Evolutionary conservation across 1,284 basidiomycete genomes (phyloP).

Genomic region (Ustilago esculenta): DNA sequence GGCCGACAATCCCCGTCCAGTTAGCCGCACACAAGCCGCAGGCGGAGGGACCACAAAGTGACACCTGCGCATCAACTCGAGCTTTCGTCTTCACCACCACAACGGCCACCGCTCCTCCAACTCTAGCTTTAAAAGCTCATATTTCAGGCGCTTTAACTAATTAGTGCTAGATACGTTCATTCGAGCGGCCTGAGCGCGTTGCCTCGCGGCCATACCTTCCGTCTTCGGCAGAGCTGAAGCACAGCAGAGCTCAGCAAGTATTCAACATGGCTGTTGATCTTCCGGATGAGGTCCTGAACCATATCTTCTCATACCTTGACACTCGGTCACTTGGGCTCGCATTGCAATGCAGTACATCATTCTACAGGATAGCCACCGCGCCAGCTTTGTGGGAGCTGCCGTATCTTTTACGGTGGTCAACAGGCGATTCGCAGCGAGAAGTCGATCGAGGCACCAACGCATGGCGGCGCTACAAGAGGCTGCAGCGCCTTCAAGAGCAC

Average conservation of each 20-base stretch:
- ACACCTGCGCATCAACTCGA: no score
- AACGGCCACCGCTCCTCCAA: no score
- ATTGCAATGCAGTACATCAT: constrained; percentile 15
- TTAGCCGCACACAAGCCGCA: no score
- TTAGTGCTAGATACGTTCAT: no score
- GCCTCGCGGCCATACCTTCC: no score
- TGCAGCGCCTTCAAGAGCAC: constrained; percentile 15
- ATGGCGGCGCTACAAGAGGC: constrained; percentile 10
- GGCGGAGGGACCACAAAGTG: no score
- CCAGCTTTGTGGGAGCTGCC: constrained; percentile 37
- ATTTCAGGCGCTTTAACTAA: no score
- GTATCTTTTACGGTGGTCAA: constrained; percentile 41
- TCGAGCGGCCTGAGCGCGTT: no score
- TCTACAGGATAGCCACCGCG: constrained; percentile 37
- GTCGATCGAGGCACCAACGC: constrained; percentile 1
- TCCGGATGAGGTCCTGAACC: constrained; percentile 38
- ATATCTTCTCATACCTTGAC: constrained; percentile 37
- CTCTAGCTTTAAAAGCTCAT: no score
- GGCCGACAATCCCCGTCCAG: no score
- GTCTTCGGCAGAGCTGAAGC: neutral
- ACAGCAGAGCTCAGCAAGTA: neutral
- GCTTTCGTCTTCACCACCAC: no score
- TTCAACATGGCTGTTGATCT: constrained; percentile 14
- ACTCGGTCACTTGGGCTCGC: constrained; percentile 13
- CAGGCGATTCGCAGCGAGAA: constrained; percentile 26